Conservation (phyloP, 805 yeast genomes). For the Saccharomycopsis microspora region DNA sequence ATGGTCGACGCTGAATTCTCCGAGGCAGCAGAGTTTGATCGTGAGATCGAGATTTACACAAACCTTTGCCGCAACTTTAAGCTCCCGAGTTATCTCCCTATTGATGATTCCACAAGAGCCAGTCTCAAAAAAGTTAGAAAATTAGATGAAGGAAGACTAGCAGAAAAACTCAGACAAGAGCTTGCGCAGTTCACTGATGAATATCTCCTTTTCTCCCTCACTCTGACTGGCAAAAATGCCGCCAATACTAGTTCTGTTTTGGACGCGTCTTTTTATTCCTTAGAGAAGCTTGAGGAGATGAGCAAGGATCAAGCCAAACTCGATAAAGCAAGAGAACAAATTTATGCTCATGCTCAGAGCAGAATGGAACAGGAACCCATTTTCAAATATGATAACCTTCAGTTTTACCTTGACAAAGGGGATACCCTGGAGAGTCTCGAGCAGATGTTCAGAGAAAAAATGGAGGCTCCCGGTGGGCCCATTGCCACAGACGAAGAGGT, state of each 20-base stretch:
- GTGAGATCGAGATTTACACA: slow-evolving; percentile 1
- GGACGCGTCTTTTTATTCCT: background rate
- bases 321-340: background rate
- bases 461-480: no score
- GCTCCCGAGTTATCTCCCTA: slow-evolving; percentile 5
- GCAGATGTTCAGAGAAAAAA: no score
- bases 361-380: no score
- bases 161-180: slow-evolving; percentile 4
- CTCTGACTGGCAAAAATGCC: background rate
- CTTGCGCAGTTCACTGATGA: slow-evolving; percentile 5
- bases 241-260: no score
- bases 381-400: no score
- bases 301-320: background rate
- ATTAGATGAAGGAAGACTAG: background rate
- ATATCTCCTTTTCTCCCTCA: slow-evolving; percentile 1
- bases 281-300: background rate
- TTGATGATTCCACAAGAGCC: slow-evolving; percentile 1
- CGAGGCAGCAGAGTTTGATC: slow-evolving; percentile 3
- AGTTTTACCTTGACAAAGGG: no score
- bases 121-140: background rate
- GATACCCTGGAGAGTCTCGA: no score
- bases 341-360: no score
- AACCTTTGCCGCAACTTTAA: background rate
- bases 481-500: background rate
- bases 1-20: background rate